Base-by-base conservation (phyloP, 2,329 filamentous ascomycete genomes). In the Fusarium aywerte region DNA sequence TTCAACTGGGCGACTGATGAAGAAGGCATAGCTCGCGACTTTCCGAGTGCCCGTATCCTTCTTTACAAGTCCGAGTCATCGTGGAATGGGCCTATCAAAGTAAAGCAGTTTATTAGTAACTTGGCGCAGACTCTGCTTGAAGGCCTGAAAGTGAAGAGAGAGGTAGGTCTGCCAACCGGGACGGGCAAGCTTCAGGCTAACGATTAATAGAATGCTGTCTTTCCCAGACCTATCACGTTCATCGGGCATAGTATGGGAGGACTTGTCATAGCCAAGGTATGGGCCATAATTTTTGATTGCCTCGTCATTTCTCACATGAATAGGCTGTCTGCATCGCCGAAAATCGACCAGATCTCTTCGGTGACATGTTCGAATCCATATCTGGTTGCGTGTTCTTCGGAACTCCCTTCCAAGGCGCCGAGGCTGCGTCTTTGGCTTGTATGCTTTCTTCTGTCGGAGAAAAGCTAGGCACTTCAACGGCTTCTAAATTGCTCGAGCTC, bases 191-290 rank as follows among this genome's bases (percentile, higher is more conserved):
- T 7, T 4, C 18, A 4, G 2, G 8, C 32, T 68, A 7, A 65
- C 33, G 18, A 3, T 20, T 1, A 1, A 3, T 9, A 67, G 65
- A 32, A 51, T 11, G 21, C 43, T 15, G 21, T n/a, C 16, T 39
- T 38, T 32, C 32, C 74, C 27, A 74, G 79, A 3, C 80, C 80
- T 2, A 79, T 82, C 11, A 76, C 80, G 0, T 80, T 82, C 33
- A 78, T 82, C 15, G 80, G 78, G 0, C 80, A 81, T 35, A 80
- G 78, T 20, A 82, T 82, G 80, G 80, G 80, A 10, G 80, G 80
- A 8, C 70, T 82, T 7, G 80, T 82, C 2, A 75, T 82, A 31
- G 79, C 80, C 12, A 81, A 82, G 65, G 80, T 78, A 15, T 55
- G 51, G 21, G 10, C 3, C 3, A 10, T 9, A 2, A 2, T 8